phyloP scores from a whole-genome alignment of 2,329 filamentous ascomycete genomes.

The Apiospora koreana region DNA sequence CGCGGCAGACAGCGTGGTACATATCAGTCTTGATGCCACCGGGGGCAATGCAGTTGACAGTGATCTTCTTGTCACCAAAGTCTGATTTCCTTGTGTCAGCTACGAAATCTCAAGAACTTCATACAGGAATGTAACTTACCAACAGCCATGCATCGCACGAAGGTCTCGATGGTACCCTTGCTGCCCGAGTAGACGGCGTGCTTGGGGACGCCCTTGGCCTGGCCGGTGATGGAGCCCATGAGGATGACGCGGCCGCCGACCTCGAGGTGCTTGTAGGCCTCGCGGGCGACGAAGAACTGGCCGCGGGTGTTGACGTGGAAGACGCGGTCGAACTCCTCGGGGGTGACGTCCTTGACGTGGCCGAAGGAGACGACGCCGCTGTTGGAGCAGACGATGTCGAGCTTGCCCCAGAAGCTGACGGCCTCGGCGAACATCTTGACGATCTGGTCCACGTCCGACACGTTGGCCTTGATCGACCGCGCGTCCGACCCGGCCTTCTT shows the following conservation, averaged over 20 bases:
- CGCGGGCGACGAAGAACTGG: constrained; percentile 72
- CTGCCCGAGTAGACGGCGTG: constrained; percentile 74
- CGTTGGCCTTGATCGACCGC: constrained; percentile 67
- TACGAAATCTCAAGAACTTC: too few species aligned
- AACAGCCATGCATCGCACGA: constrained; percentile 73
- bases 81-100: constrained; percentile 64
- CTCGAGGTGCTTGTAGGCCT: constrained; percentile 70
- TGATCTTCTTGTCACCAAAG: constrained; percentile 67
- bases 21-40: constrained; percentile 70
- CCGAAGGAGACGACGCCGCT: constrained; percentile 69
- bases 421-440: constrained; percentile 64
- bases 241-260: constrained; percentile 70
- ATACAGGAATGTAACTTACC: constrained; percentile 42
- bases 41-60: constrained; percentile 67
- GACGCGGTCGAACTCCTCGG: constrained; percentile 72
- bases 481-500: constrained; percentile 64
- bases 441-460: constrained; percentile 65
- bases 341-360: constrained; percentile 66
- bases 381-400: constrained; percentile 73
- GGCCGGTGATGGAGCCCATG: constrained; percentile 70
- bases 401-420: constrained; percentile 62
- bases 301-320: constrained; percentile 69
- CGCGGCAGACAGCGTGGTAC: constrained; percentile 65
- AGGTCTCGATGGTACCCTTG: constrained; percentile 77
- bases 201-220: constrained; percentile 67